These are phyloP conservation scores for Helicostylum pulchrum DNA, from an alignment of 192 early-diverging fungal species.

Conservation along the genomic window DNA sequence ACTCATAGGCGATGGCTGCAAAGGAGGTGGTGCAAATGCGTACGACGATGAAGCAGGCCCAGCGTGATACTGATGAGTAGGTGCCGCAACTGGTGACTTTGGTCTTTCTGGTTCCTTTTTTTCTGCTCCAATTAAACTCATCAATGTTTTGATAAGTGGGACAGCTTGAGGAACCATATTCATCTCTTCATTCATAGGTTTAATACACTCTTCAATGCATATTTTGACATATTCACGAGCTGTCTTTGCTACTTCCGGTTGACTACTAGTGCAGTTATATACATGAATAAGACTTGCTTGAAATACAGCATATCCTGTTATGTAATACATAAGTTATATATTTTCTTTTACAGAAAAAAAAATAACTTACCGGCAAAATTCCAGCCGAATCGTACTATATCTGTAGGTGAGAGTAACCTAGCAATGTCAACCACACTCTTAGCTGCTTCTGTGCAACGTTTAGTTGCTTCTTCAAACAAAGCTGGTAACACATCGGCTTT, in stretches of 20 bases:
- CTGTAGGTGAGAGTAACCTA: not conserved
- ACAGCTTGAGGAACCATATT: not conserved
- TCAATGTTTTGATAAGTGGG: not conserved
- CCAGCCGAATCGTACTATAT: constrained; percentile 21
- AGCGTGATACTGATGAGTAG: too few relatives aligned
- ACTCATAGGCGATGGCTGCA: constrained; percentile 3
- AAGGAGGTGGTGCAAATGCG: not conserved
- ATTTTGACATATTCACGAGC: constrained; percentile 17
- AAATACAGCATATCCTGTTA: constrained; percentile 21
- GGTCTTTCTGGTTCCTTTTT: not conserved
- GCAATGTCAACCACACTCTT: constrained; percentile 23
- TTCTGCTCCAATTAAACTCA: constrained; percentile 11
- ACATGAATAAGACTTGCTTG: constrained; percentile 31
- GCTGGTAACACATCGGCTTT: not conserved
- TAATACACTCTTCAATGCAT: constrained; percentile 22
- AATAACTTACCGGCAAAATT: constrained; percentile 25
- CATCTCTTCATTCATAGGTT: constrained; percentile 5
- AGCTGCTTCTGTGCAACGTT: constrained; percentile 27
- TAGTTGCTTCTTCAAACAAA: not conserved
- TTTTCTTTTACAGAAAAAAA: not conserved
- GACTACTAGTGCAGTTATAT: constrained; percentile 22
- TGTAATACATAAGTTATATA: too few relatives aligned
- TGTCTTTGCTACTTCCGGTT: constrained; percentile 15
- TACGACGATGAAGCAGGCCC: too few relatives aligned
- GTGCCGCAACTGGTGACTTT: not conserved